A percentile compares a stretch with the other conserved stretches of the same genome.
Conservation (phyloP, 2,329 filamentous ascomycete genomes). For the Calonectria pseudoreteaudii region DNA sequence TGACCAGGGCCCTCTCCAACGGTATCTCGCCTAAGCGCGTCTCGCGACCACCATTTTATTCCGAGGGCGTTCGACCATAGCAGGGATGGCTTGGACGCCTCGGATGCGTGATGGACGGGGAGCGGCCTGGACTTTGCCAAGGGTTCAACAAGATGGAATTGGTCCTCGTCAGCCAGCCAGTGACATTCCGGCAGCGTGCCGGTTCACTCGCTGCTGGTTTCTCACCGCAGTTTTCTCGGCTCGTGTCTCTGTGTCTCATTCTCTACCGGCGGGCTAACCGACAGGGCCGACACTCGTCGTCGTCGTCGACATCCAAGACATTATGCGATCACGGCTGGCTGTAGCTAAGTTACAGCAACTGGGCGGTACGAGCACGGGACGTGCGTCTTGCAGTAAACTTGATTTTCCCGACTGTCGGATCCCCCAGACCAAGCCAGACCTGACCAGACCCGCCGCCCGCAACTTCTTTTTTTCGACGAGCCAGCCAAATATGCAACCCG, state of each 20-base stretch:
- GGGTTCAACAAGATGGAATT: not conserved
- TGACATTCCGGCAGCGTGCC: slow-evolving; percentile 14
- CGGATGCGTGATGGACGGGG: slow-evolving; percentile 14
- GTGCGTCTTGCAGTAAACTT: slow-evolving; percentile 17
- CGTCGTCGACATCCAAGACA: slow-evolving; percentile 6
- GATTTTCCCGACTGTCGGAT: slow-evolving; percentile 16
- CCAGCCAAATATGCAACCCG: slow-evolving; percentile 4
- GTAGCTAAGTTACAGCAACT: not conserved
- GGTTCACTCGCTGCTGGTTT: slow-evolving; percentile 9
- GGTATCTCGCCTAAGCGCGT: slow-evolving; percentile 21
- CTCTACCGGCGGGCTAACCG: slow-evolving; percentile 1
- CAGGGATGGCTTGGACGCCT: slow-evolving; percentile 17
- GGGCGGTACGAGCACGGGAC: slow-evolving; percentile 6
- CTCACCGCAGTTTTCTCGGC: slow-evolving; percentile 19
- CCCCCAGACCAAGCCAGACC: not conserved
- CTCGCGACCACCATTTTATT: slow-evolving; percentile 17
- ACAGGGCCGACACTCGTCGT: not conserved
- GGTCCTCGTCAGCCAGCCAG: not conserved
- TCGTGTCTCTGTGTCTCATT: slow-evolving; percentile 13
- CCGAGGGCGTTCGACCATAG: slow-evolving; percentile 6
- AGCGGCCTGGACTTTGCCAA: not conserved
- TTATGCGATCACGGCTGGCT: not conserved
- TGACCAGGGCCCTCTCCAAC: slow-evolving; percentile 1
- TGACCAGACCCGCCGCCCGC: slow-evolving; percentile 3
- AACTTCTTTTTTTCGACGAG: slow-evolving; percentile 12